These are phyloP conservation scores for Plasmodium falciparum DNA, from an alignment of 169 alveolate species.

Conservation along the genomic window DNA sequence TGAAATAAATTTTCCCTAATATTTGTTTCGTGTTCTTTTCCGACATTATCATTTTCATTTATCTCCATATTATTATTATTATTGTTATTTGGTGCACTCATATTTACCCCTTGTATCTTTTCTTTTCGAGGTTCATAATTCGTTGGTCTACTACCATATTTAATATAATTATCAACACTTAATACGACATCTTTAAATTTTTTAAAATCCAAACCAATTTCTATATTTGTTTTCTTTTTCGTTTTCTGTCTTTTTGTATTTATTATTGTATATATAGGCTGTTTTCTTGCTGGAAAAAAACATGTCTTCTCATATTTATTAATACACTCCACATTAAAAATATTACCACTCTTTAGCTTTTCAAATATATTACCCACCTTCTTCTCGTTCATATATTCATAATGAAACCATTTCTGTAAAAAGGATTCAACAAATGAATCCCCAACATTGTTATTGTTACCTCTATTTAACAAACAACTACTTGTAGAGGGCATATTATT, in stretches of 20 bases:
- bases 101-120: neutral
- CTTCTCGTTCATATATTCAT: conserved; percentile 15
- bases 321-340: conserved; percentile 33
- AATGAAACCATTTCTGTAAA: conserved; percentile 49
- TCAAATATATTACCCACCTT: conserved; percentile 6
- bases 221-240: conserved; percentile 43
- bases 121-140: conserved; percentile 26
- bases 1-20: neutral
- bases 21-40: neutral
- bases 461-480: neutral
- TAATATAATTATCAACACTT: conserved; percentile 50
- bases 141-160: conserved; percentile 72
- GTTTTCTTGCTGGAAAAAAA: conserved; percentile 76
- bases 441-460: neutral
- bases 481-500: neutral
- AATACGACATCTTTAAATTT: conserved; percentile 34
- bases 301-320: conserved; percentile 50
- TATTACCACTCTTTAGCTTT: conserved; percentile 37
- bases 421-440: conserved; percentile 4
- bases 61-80: conserved; percentile 8
- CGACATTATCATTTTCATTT: neutral
- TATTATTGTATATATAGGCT: conserved; percentile 55
- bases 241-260: conserved; percentile 50
- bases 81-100: neutral
- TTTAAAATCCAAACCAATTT: conserved; percentile 37